Base-by-base conservation (phyloP, 108 stramenopile genomes). In the Cylindrotheca fusiformis region DNA sequence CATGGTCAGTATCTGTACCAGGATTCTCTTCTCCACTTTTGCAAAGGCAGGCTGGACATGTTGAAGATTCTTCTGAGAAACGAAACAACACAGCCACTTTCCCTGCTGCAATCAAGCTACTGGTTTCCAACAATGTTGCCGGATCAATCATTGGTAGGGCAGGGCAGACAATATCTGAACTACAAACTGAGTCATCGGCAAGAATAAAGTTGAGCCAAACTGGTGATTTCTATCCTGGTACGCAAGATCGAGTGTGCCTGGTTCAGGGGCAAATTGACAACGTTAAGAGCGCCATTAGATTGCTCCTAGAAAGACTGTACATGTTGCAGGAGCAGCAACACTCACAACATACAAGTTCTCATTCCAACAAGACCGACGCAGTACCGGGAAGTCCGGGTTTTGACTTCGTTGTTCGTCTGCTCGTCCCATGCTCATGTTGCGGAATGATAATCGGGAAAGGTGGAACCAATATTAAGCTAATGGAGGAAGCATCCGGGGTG, bases 371-470 rank as follows among this genome's bases (percentile, higher is more conserved):
- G 23, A 41, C 26, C 33, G 47, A 54, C 19, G 63, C 64, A 62
- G 48, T 25, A 10, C 14, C 67, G 0, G 21, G 63, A 4, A 24
- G 50, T 26, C 54, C 47, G 49, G 59, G 33, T 5, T 72, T 68
- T 58, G 71, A 76, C 36, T 92, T 88, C 60, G 77, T 80, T 26
- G 81, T 87, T 17, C 81, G 87, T 64, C 47, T 92, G 21, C 75
- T 92, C n/a, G 74, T 92, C 23, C 90, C 90, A 17, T 68, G 74
- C 18, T 68, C 87, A 30, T 77, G 76, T 51, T 88, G 90, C 69
- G 90, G 90, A 2, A 92, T 88, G 87, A 77, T 92, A 6, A 92
- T 92, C 31, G 90, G 90, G 20, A 87, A 84, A 48, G 73, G 63
- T 32, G 90, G 90, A 28, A 63, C 87, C 0, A 88, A 86, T 60